These are phyloP conservation scores for Nitzschia sp. DNA, from an alignment of 108 stramenopile species.

Conservation along the genomic window DNA sequence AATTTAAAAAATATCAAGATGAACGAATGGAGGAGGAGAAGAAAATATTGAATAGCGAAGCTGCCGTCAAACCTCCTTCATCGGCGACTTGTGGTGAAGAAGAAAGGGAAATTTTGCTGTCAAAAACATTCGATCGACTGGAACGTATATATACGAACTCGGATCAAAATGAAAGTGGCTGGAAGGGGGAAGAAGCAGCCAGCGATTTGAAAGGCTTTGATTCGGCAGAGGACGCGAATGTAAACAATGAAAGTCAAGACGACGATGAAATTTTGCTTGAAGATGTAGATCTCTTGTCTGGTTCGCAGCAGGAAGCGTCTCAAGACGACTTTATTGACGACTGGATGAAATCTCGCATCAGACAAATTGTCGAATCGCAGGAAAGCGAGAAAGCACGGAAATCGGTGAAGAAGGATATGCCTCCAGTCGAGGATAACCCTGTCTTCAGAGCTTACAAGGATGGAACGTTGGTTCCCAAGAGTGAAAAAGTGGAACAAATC, in stretches of 20 bases:
- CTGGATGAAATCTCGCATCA: constrained; percentile 30
- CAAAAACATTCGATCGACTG: constrained; percentile 37
- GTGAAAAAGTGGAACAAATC: constrained; percentile 6
- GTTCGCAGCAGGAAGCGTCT: background rate
- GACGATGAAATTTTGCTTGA: constrained; percentile 28
- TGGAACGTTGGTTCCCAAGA: constrained; percentile 34
- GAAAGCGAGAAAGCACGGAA: constrained; percentile 21
- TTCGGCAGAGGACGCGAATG: constrained; percentile 3
- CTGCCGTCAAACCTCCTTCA: constrained; percentile 2
- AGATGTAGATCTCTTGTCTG: constrained; percentile 13
- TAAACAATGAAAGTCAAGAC: constrained; percentile 17
- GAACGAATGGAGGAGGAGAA: constrained; percentile 36
- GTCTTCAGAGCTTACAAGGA: constrained; percentile 63
- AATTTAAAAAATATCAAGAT: constrained; percentile 47
- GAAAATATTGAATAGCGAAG: constrained; percentile 5
- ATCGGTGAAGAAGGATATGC: constrained; percentile 24
- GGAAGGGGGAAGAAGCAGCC: constrained; percentile 3
- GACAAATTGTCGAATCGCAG: constrained; percentile 14
- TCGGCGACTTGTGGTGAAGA: constrained; percentile 6
- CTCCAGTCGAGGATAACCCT: constrained; percentile 68
- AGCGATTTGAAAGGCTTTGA: background rate
- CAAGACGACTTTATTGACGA: constrained; percentile 36
- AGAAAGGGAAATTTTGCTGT: constrained; percentile 35
- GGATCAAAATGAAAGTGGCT: background rate
- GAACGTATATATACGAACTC: constrained; percentile 28